phyloP scores from a whole-genome alignment of 768 basidiomycete species.

The Pisolithus marmoratus region DNA sequence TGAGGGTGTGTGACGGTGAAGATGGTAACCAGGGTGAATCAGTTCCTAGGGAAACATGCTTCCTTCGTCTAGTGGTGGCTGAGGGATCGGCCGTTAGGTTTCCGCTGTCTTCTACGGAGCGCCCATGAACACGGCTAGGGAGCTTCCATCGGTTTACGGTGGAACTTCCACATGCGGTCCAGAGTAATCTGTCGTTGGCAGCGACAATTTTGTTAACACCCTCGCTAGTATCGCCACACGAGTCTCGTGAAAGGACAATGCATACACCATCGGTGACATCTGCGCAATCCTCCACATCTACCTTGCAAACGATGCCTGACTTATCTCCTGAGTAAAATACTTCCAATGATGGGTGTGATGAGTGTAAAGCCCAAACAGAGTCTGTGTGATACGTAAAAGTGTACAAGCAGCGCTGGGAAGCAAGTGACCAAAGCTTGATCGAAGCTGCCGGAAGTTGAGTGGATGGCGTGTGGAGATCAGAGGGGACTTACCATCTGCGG shows the following conservation, averaged over 20 bases:
- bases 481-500: slow-evolving; percentile 53
- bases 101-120: slow-evolving; percentile 8
- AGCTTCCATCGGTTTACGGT: slow-evolving; percentile 79
- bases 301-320: slow-evolving; percentile 81
- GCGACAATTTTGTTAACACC: slow-evolving; percentile 81
- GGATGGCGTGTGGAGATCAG: background rate
- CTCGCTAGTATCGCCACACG: slow-evolving; percentile 41
- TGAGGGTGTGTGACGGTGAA: slow-evolving; percentile 11
- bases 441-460: slow-evolving; percentile 43
- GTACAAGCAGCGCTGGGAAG: slow-evolving; percentile 84
- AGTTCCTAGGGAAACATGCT: slow-evolving; percentile 6
- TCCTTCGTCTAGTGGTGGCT: slow-evolving; percentile 2
- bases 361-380: slow-evolving; percentile 90
- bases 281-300: slow-evolving; percentile 80
- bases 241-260: slow-evolving; percentile 70
- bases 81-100: slow-evolving; percentile 11
- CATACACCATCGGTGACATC: slow-evolving; percentile 90
- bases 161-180: slow-evolving; percentile 86
- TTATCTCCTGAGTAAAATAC: slow-evolving; percentile 95
- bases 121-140: slow-evolving; percentile 36
- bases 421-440: slow-evolving; percentile 91
- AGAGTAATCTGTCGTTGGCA: slow-evolving; percentile 79
- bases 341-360: slow-evolving; percentile 79
- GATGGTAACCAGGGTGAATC: slow-evolving; percentile 14
- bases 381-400: slow-evolving; percentile 96